Evolutionary conservation across 2,329 filamentous ascomycete genomes (phyloP), one percentile per base, ranked within the genome.

Genomic region (Colletotrichum sp.): DNA sequence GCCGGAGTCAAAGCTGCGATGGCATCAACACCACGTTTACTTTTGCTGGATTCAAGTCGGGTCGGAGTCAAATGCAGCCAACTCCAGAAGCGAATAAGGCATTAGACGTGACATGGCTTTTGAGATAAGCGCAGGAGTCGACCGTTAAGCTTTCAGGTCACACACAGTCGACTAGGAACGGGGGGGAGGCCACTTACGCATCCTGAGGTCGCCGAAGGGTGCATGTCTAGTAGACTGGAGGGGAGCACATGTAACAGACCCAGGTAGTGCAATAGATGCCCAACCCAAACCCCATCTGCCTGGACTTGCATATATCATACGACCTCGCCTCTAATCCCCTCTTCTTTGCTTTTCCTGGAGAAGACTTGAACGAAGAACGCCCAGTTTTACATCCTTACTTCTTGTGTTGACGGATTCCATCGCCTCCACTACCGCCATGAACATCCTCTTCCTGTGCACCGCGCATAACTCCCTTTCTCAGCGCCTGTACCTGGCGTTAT

Each of bases 401-500:
- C 30, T 21, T 57, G 32, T 43, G 69, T 55, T 48, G 15, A 26
- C 58, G 26, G 16, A 24, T 21, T 32, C 26, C 57, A 60, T 32
- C 26, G 24, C 67, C 26, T 70, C 57, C 72, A 77, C 67, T n/a
- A 85, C 52, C 72, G 75, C 69, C 26, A 85, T 86, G 83, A 83
- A 82, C 79, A 85, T 86, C 57, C 83, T 87, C 68, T 86, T 87
- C 74, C 80, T 87, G n/a, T 86, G 85, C 77, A 87, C 85, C 7
- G 85, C 85, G n/a, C 84, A 86, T 80, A 87, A 86, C 72, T 86
- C 85, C 12, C 80, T 87, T 8, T 87, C 85, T 8, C 85, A 86
- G 77, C 81, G 83, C 26, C 80, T 86, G 10, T 84, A 82, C 71
- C 80, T 86, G 24, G 81, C 80, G 6, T 78, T 87, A 21, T 82